Conservation (phyloP, 2,329 filamentous ascomycete genomes). For the Epichloe scottii region DNA sequence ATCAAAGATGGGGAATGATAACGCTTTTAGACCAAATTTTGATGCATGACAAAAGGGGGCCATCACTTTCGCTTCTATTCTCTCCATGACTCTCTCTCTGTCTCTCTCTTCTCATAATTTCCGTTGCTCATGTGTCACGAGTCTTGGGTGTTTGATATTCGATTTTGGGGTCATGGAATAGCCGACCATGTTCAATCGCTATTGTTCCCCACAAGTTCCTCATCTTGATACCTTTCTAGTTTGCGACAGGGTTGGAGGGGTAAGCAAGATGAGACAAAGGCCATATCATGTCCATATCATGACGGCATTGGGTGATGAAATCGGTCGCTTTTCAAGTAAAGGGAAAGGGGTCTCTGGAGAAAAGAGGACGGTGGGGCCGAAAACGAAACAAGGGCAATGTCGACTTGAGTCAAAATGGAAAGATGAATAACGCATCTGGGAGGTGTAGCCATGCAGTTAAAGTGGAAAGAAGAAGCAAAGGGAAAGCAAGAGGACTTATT, state of each 20-base stretch:
- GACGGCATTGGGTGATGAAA: slow-evolving; percentile 1
- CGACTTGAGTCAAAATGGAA: too few relatives aligned
- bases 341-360: too few relatives aligned
- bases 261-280: not conserved
- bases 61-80: slow-evolving; percentile 22
- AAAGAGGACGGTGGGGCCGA: too few relatives aligned
- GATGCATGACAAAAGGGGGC: slow-evolving; percentile 38
- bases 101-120: slow-evolving; percentile 16
- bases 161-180: slow-evolving; percentile 6
- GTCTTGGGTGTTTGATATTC: slow-evolving; percentile 9
- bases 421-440: too few relatives aligned
- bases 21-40: slow-evolving; percentile 34
- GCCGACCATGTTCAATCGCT: slow-evolving; percentile 13
- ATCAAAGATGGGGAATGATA: slow-evolving; percentile 20
- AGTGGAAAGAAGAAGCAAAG: too few relatives aligned
- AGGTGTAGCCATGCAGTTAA: too few relatives aligned
- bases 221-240: slow-evolving; percentile 6
- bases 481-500: too few relatives aligned
- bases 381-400: not conserved
- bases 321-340: not conserved
- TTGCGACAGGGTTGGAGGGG: not conserved
- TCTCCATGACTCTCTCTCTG: not conserved
- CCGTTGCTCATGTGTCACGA: slow-evolving; percentile 17
- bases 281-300: not conserved
- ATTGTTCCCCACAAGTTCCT: slow-evolving; percentile 8